Percentiles rank a stretch among this genome's conserved stretches.
Evolutionary conservation across 225 moss, liverwort and hornwort species (phyloP).

Genomic region (Marchantia polymorpha): DNA sequence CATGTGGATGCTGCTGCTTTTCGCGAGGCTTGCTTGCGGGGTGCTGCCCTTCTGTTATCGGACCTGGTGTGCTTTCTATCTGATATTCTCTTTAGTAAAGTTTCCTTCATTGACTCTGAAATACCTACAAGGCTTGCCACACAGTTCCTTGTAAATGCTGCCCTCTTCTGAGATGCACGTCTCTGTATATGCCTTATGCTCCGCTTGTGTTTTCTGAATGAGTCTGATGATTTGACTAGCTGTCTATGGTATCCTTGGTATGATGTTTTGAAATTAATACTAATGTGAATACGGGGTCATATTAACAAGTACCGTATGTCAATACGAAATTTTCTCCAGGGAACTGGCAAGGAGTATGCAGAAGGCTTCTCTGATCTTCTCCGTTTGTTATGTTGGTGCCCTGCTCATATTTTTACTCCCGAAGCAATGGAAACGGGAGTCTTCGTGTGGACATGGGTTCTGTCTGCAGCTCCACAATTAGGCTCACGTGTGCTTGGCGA

Average conservation of each 20-base stretch:
- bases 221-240: too few species aligned
- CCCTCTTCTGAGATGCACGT: too few species aligned
- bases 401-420: conserved; percentile 76
- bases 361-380: conserved; percentile 65
- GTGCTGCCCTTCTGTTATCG: conserved; percentile 76
- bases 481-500: conserved; percentile 72
- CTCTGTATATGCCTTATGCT: too few species aligned
- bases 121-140: too few species aligned
- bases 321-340: conserved; percentile 36
- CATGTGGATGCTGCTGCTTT: conserved; percentile 53
- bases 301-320: too few species aligned
- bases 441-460: conserved; percentile 88
- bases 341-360: conserved; percentile 40
- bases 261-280: too few species aligned
- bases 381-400: conserved; percentile 88
- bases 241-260: too few species aligned
- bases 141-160: too few species aligned
- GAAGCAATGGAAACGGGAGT: conserved; percentile 82
- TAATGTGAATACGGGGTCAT: too few species aligned
- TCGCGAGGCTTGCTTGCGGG: conserved; percentile 75
- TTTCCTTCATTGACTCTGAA: background rate
- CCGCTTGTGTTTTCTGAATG: too few species aligned
- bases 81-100: background rate
- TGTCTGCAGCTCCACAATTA: conserved; percentile 76
- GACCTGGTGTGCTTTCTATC: conserved; percentile 48